Evolutionary conservation across 2,329 filamentous ascomycete genomes (phyloP), one percentile per base, ranked within the genome.

Genomic region (Neonectria neomacrospora): DNA sequence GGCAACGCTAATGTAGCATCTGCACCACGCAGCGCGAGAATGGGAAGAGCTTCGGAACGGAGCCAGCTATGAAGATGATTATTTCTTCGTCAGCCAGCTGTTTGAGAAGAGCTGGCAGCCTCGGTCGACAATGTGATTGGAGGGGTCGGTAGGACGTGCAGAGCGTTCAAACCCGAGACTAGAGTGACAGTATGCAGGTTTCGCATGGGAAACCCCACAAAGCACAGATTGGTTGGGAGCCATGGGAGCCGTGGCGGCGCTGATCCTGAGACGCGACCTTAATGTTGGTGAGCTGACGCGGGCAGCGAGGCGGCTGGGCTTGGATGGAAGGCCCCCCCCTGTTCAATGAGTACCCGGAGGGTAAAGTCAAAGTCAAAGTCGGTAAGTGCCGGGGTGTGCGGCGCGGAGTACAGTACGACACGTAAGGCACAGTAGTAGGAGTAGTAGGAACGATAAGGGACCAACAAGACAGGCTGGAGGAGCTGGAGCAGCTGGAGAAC

Each of bases 31-130:
- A 80, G 78, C 72, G 51, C 52, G 60, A 50, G 73, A 74, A 48
- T 88, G 86, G 86, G 77, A 82, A 50, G 74, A 76, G 26, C 67
- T 87, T 51, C 78, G 81, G 54, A 77, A 79, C 12, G 75, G 71
- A 39, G 76, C 79, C 16, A 78, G 76, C 37, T 87, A 84, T 66
- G 85, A 87, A 68, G 71, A 88, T 69, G 84, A 87, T 67, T 86
- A 85, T 70, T 89, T 82, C 71, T 89, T 87, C 70, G 80, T 88
- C 67, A 86, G 85, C 70, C 87, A 89, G 71, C 76, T 89, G 30
- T 89, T 83, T 71, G 83, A 87, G 67, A 78, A 82, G 60, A 82
- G 84, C 57, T 89, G 87, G 86, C 77, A 80, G 55, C 76, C 75
- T 61, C 73, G 70, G 39, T 63, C 71, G 22, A 76, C 72, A 23